A percentile compares a stretch with the other conserved stretches of the same genome.
Conservation (phyloP, 352 stramenopile genomes). For the Plasmopara halstedii region DNA sequence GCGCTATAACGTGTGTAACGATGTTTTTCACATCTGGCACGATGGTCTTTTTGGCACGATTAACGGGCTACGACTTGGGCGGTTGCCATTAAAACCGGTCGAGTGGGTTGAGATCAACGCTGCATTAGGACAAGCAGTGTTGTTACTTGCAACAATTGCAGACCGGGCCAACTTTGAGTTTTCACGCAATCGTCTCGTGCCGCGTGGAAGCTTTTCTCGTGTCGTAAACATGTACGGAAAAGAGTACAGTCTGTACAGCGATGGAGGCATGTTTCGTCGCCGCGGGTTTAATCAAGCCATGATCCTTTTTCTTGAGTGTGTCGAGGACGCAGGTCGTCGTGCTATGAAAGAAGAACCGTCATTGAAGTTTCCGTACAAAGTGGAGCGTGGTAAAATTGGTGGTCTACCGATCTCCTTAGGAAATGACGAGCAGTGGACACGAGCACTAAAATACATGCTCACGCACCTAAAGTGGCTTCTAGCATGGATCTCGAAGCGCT, state of each 20-base stretch:
- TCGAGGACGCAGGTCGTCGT: slow-evolving; percentile 77
- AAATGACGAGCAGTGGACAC: slow-evolving; percentile 90
- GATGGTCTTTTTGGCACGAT: slow-evolving; percentile 86
- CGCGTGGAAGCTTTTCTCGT: slow-evolving; percentile 79
- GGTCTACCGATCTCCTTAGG: slow-evolving; percentile 80
- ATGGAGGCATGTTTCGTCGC: slow-evolving; percentile 81
- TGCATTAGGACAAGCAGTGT: slow-evolving; percentile 73
- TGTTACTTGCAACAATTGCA: slow-evolving; percentile 79
- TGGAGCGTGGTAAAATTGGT: slow-evolving; percentile 86
- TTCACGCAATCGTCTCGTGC: slow-evolving; percentile 71
- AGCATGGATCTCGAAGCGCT: slow-evolving; percentile 87
- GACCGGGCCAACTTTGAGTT: slow-evolving; percentile 79
- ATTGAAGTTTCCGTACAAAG: slow-evolving; percentile 88
- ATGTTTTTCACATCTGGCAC: slow-evolving; percentile 90
- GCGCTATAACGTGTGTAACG: slow-evolving; percentile 86
- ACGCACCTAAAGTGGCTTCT: slow-evolving; percentile 91
- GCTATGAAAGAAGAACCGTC: slow-evolving; percentile 85
- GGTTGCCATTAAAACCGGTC: slow-evolving; percentile 70
- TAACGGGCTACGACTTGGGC: slow-evolving; percentile 79
- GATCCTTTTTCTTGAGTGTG: slow-evolving; percentile 85
- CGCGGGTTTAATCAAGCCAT: slow-evolving; percentile 90
- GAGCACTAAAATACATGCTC: slow-evolving; percentile 88
- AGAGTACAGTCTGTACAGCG: slow-evolving; percentile 73
- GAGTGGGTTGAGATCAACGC: slow-evolving; percentile 90
- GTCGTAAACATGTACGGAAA: slow-evolving; percentile 81